A percentile compares a stretch with the other conserved stretches of the same genome.
Evolutionary conservation across 192 early-diverging fungal genomes (phyloP).

Genomic region (Linnemannia zychae): DNA sequence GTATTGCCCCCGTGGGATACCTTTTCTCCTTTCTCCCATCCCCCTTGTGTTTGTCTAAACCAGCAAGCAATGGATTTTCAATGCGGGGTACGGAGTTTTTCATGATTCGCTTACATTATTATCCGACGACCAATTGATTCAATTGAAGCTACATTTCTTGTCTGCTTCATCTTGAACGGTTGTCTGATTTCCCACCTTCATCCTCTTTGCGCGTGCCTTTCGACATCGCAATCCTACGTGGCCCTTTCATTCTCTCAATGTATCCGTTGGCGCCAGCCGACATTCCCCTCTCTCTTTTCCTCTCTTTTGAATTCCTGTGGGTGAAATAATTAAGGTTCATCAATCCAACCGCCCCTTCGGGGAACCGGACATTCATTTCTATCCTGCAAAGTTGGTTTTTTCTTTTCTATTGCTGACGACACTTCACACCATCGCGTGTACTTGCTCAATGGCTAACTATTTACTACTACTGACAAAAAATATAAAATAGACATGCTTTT

Average conservation of each 20-base stretch:
- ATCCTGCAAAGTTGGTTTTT: background rate
- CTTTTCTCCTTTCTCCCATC: background rate
- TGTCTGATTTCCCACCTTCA: background rate
- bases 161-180: background rate
- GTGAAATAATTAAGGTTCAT: conserved; percentile 4
- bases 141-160: background rate
- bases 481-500: conserved; percentile 72
- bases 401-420: background rate
- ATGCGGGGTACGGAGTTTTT: background rate
- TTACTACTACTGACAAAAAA: background rate
- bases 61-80: background rate
- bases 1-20: background rate
- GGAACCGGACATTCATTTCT: background rate
- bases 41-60: background rate
- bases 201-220: background rate
- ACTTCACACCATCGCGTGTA: background rate
- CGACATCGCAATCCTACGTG: background rate
- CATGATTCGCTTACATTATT: background rate
- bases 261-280: background rate
- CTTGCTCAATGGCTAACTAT: background rate
- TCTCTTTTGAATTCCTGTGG: background rate
- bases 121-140: background rate
- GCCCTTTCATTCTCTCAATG: background rate
- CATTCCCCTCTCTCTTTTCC: background rate
- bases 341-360: background rate